Conservation (phyloP, 371 early-diverging fungal genomes). For the Dichotomocladium elegans region DNA sequence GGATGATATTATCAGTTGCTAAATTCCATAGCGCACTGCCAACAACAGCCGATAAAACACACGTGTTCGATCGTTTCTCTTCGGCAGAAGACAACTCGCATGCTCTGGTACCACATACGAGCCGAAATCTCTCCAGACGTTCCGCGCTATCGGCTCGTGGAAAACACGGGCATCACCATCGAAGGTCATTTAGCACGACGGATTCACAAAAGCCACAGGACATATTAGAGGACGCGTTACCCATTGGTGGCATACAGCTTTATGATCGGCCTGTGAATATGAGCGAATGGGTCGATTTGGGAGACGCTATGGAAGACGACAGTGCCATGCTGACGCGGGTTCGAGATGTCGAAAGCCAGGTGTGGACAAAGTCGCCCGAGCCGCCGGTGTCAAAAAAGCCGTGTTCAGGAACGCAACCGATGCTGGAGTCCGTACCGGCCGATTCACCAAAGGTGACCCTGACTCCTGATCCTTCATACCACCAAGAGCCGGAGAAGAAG, state of each 20-base stretch:
- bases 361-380: background rate
- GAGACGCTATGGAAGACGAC: slow-evolving; percentile 28
- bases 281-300: slow-evolving; percentile 46
- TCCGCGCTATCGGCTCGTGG: slow-evolving; percentile 16
- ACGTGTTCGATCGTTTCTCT: slow-evolving; percentile 12
- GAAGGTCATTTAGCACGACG: background rate
- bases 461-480: background rate
- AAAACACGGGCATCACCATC: background rate
- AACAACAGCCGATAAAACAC: background rate
- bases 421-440: background rate
- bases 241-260: slow-evolving; percentile 16
- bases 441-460: background rate
- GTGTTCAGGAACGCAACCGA: background rate
- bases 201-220: background rate
- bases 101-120: slow-evolving; percentile 11
- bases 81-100: slow-evolving; percentile 8
- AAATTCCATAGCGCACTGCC: too few relatives aligned
- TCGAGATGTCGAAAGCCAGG: slow-evolving; percentile 4
- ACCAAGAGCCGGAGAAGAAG: background rate
- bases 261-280: slow-evolving; percentile 44
- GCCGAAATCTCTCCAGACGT: slow-evolving; percentile 10
- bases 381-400: background rate
- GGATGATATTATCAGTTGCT: too few relatives aligned
- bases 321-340: slow-evolving; percentile 24
- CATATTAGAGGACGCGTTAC: background rate